Base-by-base conservation (phyloP, 345 rosid genomes). In the Citrus unshiu region DNA sequence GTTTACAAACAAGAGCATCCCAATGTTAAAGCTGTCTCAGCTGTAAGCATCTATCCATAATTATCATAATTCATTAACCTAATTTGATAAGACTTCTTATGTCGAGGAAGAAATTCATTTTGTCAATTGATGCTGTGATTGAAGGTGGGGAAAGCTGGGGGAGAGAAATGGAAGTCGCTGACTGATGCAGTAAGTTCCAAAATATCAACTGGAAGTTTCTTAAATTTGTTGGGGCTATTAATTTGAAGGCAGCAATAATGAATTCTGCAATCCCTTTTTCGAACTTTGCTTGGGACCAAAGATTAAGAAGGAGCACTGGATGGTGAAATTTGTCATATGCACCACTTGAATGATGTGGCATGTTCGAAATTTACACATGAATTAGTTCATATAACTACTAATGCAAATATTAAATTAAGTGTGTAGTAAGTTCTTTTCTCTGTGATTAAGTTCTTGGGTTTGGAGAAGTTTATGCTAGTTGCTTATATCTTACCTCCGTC, bases 141-240 rank as follows among this genome's bases (percentile, higher is more conserved):
- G 79, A 75, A 87, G 92, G 92, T 89, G 57, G 90, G 92, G 22
- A 89, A 87, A 81, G 92, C 92, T 24, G 92, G 86, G 0, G 92
- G 92, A 61, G 81, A 63, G 74, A 89, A 80, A 82, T 89, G 92
- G 92, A 89, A 85, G 68, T 78, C 87, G 9, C 9, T 89, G 89
- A 78, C 89, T 40, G 72, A 49, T 56, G 83, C 70, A 54, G 88
- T 84, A 78, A 84, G 87, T 81, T 19, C 46, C 67, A 56, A 56
- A 30, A 65, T 24, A 46, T 66, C 25, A 62, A 14, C 74, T 68
- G 3, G 19, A 35, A 78, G 5, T 54, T 29, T 13, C 59, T 62
- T 35, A 10, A 62, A 62, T 24, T 62, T 8, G 29, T 57, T 34
- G 80, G 30, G 75, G 9, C 37, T 27, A n/a, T 21, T 46, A 46